Base-by-base conservation (phyloP, 441 rosid genomes). In the Viola pubescens region DNA sequence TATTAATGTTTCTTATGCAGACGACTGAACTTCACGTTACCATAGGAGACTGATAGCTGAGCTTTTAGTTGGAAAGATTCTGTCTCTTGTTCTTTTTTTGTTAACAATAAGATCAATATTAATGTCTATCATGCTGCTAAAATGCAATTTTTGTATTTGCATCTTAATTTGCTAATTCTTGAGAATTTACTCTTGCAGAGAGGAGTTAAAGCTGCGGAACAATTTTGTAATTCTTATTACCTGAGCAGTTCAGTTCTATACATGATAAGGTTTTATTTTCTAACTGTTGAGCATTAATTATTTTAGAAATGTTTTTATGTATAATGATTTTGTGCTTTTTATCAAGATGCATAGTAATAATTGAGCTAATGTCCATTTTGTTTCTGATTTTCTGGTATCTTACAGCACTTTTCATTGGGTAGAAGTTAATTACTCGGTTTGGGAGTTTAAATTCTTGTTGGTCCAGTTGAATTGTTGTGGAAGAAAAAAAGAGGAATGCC, bases 161-260 rank as follows among this genome's bases (percentile, higher is more conserved):
- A 14, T 16, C 48, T 9, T 13, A 37, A 48, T 62, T 57, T 44
- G 6, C 59, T 63, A 39, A 59, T 37, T 55, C 66, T 63, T 62
- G 51, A 54, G 61, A 63, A 58, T 58, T 65, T 12, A 61, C 59
- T 59, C 49, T 57, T 78, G 77, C 88, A 92, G 98, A 84, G 69
- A 76, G 98, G 98, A 73, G 74, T 55, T 63, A 81, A 66, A 69
- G 90, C 97, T 69, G 94, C 98, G 52, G 80, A 82, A 16, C 82
- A 78, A 52, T 89, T 92, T 66, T 92, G 98, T 78, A 81, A 67
- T 62, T 78, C 82, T 39, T 75, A 77, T 68, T 92, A 81, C 67
- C 65, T 92, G 58, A 89, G 94, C 84, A 82, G 83, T 79, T 84
- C 94, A 37, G 96, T 92, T 60, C 81, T 89, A 97, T 70, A 72